A percentile compares a stretch with the other conserved stretches of the same genome.
phyloP scores from a whole-genome alignment of 2,329 filamentous ascomycete genomes.

The Leptodontidium sp. region DNA sequence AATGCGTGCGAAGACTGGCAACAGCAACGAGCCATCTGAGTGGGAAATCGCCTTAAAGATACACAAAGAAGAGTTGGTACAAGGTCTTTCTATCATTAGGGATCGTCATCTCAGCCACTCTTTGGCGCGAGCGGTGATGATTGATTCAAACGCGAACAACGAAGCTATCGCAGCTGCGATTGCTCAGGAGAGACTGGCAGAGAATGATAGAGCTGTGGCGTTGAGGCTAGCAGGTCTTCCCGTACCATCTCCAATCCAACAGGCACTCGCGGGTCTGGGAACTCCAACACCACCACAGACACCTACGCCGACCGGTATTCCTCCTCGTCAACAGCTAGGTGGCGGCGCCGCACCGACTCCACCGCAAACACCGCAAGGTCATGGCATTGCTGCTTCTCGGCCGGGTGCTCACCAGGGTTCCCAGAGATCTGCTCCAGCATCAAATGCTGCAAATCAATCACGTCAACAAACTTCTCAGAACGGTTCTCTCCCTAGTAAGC shows the following conservation, averaged over 20 bases:
- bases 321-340: neutral
- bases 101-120: constrained; percentile 12
- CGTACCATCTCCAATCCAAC: neutral
- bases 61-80: constrained; percentile 25
- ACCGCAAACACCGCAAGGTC: neutral
- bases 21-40: neutral
- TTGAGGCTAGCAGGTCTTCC: constrained; percentile 18
- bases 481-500: neutral
- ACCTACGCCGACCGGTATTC: neutral
- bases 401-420: neutral
- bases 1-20: neutral
- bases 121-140: constrained; percentile 11
- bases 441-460: neutral
- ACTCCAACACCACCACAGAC: neutral
- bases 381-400: neutral
- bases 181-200: constrained; percentile 7
- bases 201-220: constrained; percentile 13
- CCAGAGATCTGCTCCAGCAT: neutral
- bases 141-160: constrained; percentile 4
- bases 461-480: neutral
- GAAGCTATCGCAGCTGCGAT: neutral
- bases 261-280: constrained; percentile 7
- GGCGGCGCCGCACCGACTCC: neutral
- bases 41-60: constrained; percentile 3
- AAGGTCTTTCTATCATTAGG: constrained; percentile 8